Base-by-base conservation (phyloP, 805 yeast species). In the Wilhelminamyces savonicus region DNA sequence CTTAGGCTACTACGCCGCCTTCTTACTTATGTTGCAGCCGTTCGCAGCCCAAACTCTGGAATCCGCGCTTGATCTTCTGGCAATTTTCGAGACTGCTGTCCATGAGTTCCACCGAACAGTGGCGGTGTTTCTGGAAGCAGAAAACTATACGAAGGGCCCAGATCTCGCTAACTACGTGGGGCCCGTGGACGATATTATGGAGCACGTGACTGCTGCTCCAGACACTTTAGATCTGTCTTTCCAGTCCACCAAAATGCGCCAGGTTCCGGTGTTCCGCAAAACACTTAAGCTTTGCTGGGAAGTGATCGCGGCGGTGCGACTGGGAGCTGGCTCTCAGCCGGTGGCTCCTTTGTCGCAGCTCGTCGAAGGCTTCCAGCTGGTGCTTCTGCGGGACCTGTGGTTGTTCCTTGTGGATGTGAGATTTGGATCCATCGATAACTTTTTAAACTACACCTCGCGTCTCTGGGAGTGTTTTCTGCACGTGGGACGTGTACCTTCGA, bases 371-470 rank as follows among this genome's bases (percentile, higher is more conserved):
- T n/a, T n/a, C n/a, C n/a, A n/a, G n/a, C n/a, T n/a, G n/a, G n/a
- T n/a, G n/a, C n/a, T 30, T 4, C 20, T 15, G 6, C 16, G 20
- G 5, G 26, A 28, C 7, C 21, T 26, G 14, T 42, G 44, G 41
- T 43, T 39, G 5, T 17, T 43, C n/a, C 37, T 52, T 20, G 34
- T 44, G 4, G 37, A 50, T 25, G 23, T 30, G 15, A 44, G 43
- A 33, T 55, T 51, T 35, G 62, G 62, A 2, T 46, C 52, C 21
- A 33, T 27, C 16, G 55, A 52, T 11, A 44, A 46, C 12, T 37
- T 52, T 26, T 22, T 29, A 5, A 21, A 42, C 19, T 55, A 56
- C 27, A 25, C 42, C 7, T 48, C 40, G 16, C 46, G 43, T 30
- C 29, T 54, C 4, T 46, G 48, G 48, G 54, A 43, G 17, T 39